Evolutionary conservation across 495 filamentous ascomycete species (phyloP), one percentile per base, ranked within the genome.

Genomic region (Penicillium mononematosum): DNA sequence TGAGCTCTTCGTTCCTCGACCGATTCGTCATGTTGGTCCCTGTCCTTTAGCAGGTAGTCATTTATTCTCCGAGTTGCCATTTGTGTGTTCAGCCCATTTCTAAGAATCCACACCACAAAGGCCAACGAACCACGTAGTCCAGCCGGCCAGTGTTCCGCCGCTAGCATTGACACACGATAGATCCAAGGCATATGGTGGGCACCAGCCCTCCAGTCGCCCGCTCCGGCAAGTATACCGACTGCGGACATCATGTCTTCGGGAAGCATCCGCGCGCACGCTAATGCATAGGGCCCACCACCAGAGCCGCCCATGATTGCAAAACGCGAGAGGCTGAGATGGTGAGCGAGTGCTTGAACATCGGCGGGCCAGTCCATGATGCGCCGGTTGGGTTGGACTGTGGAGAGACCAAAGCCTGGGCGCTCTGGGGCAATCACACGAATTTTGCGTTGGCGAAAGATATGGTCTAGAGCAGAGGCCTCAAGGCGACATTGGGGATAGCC

Each of bases 211-310:
- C 65, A 73, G 5, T 72, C 66, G 3, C 61, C 62, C 16, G 62
- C 61, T 20, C 75, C 76, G 6, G 67, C 67, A 4, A 78, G 14
- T 8, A 79, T 61, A 4, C 67, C 72, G 0, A 73, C 72, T 4
- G 58, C 69, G 5, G 64, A 59, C 17, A 79, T 43, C 57, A 60
- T 69, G 3, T 68, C 58, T 0, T 52, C 52, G 24, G 74, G 70
- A 3, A 81, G 48, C 12, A 45, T 50, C 17, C 70, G 52, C 16
- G 72, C 74, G 52, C 78, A 81, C 1, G 79, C 79, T 14, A 81
- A 53, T 4, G 71, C 75, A 55, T 76, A 81, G 1, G 78, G 78
- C 1, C 66, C 71, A 2, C 80, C 80, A 2, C 78, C 78, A 0
- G 73, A 78, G 24, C 62, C 56, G 3, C 78, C 78, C n/a, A 83